These are phyloP conservation scores for Amanita molliuscula DNA, from an alignment of 768 basidiomycete genomes.

Conservation along the genomic window DNA sequence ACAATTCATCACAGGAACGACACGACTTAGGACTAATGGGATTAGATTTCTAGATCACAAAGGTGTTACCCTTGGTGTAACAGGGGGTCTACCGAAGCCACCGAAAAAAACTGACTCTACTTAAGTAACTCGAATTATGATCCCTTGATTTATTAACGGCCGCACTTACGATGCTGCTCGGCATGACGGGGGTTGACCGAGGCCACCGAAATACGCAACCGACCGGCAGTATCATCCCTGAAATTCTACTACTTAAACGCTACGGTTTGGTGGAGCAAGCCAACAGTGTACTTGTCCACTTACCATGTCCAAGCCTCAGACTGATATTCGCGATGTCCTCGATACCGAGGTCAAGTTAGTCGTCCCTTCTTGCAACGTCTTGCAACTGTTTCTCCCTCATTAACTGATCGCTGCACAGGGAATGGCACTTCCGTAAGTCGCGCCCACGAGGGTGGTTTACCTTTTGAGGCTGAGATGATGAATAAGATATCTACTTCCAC, in stretches of 20 bases:
- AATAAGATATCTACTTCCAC: constrained; percentile 68
- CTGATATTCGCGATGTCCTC: constrained; percentile 47
- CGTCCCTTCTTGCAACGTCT: not conserved
- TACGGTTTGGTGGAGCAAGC: not conserved
- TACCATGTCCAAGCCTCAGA: constrained; percentile 9
- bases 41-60: constrained; percentile 1
- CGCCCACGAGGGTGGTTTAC: too few relatives aligned
- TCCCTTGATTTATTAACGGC: too few relatives aligned
- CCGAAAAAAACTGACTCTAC: not conserved
- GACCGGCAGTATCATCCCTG: too few relatives aligned
- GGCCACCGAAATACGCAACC: too few relatives aligned
- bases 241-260: too few relatives aligned
- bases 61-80: too few relatives aligned
- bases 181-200: too few relatives aligned
- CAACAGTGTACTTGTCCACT: not conserved
- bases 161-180: too few relatives aligned
- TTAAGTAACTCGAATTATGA: too few relatives aligned
- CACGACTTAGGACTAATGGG: not conserved
- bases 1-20: constrained; percentile 1
- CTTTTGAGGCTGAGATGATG: not conserved
- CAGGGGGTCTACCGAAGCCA: not conserved
- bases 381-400: too few relatives aligned
- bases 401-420: constrained; percentile 30
- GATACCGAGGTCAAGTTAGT: constrained; percentile 53
- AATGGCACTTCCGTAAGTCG: constrained; percentile 71